phyloP scores from a whole-genome alignment of 306 rosid species.

The Acacia crassicarpa region DNA sequence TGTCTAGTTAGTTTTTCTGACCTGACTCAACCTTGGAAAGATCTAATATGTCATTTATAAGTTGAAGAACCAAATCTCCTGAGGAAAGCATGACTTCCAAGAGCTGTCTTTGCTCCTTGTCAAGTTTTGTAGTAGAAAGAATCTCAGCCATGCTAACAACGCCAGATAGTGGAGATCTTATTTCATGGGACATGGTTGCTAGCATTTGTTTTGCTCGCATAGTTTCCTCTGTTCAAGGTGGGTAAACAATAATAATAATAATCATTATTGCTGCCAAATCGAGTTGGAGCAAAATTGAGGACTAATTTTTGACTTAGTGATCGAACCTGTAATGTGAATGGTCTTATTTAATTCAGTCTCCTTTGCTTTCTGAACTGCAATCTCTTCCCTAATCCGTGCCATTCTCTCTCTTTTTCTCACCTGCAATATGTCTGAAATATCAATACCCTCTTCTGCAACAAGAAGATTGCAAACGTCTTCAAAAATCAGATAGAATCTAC shows the following conservation, averaged over 20 bases:
- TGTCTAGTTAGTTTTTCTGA: conserved; percentile 24
- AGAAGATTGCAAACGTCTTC: conserved; percentile 9
- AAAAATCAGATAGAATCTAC: conserved; percentile 33
- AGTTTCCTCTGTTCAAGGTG: conserved; percentile 69
- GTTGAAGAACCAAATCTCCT: conserved; percentile 95
- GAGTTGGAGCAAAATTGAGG: conserved; percentile 15
- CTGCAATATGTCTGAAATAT: conserved; percentile 41
- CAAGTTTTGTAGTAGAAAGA: conserved; percentile 81
- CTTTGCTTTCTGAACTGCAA: conserved; percentile 92
- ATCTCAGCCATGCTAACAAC: conserved; percentile 96
- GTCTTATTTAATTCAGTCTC: conserved; percentile 92
- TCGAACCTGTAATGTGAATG: conserved; percentile 86
- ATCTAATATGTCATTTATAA: conserved; percentile 93
- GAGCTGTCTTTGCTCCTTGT: conserved; percentile 72
- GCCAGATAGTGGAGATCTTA: conserved; percentile 88
- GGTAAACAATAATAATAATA: background rate
- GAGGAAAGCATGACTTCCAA: conserved; percentile 90
- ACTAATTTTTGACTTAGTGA: conserved; percentile 16
- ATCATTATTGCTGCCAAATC: conserved; percentile 21
- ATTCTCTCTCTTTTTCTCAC: conserved; percentile 93
- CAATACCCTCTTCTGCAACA: background rate
- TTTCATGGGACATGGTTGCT: conserved; percentile 99
- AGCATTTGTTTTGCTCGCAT: conserved; percentile 98
- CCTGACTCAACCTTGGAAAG: conserved; percentile 98
- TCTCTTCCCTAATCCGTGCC: conserved; percentile 83